Evolutionary conservation across 495 filamentous ascomycete genomes (phyloP), one percentile per base, ranked within the genome.

Genomic region (Penicillium turbatum): DNA sequence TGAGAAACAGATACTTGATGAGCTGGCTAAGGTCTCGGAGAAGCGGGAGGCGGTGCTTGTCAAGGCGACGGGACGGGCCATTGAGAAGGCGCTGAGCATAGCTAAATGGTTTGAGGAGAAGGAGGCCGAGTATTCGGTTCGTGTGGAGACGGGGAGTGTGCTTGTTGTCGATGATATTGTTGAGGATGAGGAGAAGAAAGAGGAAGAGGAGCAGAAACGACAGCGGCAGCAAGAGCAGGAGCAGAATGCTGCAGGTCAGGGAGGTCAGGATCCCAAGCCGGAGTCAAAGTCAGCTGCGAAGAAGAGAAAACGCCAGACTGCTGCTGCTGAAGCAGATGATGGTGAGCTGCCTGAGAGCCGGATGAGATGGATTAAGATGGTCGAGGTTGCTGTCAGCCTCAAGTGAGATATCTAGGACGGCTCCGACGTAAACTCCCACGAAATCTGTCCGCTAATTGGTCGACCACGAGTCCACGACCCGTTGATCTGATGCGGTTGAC

Each of bases 31-130:
- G 11, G 69, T 68, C 29, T 58, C 62, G 2, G 69, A 75, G 41
- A 55, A 64, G 53, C 49, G 74, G 31, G 83, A 82, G 56, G 82
- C 86, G 57, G 85, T 96, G 6, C 70, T 85, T 35, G 57, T 96
- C 10, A 87, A 91, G 51, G 92, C 82, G 13, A 92, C 88, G 1
- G 90, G 88, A 30, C 81, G 79, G 58, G 91, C 90, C 30, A 91
- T 96, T 46, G 76, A 84, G 65, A 86, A 81, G 69, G 84, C 83
- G 26, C 59, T 91, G 29, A 70, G 74, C 46, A 72, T 89, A 8
- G 88, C 79, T 12, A 65, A 78, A 51, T 86, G 80, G 63, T 87
- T 89, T 58, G 77, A 81, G 71, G 72, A 79, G 30, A 76, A 82
- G 54, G 67, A 65, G 39, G 68, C 66, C 16, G 82, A 84, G 51